Conservation (phyloP, 805 yeast genomes). For the Wickerhamiella lipophila region DNA sequence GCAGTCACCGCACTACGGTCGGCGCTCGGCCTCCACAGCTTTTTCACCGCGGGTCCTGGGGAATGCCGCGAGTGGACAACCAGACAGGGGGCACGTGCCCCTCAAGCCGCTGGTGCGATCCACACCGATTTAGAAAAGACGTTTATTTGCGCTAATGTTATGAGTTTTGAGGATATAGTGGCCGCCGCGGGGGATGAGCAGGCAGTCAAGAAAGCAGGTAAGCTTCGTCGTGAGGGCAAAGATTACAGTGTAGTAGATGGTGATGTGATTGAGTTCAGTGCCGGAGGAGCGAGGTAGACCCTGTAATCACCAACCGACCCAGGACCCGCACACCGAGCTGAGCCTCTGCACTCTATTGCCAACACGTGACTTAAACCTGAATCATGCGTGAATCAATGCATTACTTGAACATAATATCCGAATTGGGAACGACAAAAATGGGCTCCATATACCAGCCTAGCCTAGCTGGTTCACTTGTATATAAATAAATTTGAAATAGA, state of each 20-base stretch:
- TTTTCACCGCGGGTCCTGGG: slow-evolving; percentile 69
- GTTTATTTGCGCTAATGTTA: slow-evolving; percentile 65
- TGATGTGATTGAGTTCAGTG: slow-evolving; percentile 62
- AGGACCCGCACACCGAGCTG: no score
- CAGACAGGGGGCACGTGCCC: slow-evolving; percentile 82
- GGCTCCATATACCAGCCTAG: no score
- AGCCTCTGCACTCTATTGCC: no score
- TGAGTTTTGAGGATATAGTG: slow-evolving; percentile 49
- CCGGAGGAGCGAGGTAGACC: slow-evolving; percentile 21
- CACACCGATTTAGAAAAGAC: slow-evolving; percentile 77
- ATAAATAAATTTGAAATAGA: not conserved
- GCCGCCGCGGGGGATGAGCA: slow-evolving; percentile 40
- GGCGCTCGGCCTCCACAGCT: slow-evolving; percentile 60
- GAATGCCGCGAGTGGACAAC: slow-evolving; percentile 99
- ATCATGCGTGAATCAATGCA: not conserved
- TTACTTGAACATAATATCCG: no score
- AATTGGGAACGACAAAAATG: no score
- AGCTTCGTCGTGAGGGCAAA: slow-evolving; percentile 57
- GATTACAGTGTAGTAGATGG: slow-evolving; percentile 73
- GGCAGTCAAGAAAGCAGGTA: slow-evolving; percentile 44
- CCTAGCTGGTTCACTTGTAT: no score
- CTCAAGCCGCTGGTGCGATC: slow-evolving; percentile 95
- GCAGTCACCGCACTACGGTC: slow-evolving; percentile 55
- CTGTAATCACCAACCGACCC: no score
- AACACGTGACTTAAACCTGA: no score